These are phyloP conservation scores for Nicotiana sylvestris DNA, from an alignment of 257 asterid genomes.

Conservation along the genomic window DNA sequence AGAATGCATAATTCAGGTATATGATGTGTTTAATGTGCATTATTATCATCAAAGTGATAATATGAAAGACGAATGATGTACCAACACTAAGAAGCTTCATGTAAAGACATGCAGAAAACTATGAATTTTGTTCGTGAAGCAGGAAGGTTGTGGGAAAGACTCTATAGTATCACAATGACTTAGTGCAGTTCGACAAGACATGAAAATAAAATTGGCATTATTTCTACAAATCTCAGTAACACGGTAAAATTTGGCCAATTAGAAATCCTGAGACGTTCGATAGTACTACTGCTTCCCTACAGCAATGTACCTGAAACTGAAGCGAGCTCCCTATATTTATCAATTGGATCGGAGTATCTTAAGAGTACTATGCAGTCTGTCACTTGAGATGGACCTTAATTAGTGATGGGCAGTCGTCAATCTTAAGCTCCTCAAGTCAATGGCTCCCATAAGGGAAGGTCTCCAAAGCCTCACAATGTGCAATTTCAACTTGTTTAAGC, in stretches of 20 bases:
- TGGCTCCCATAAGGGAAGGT: neutral
- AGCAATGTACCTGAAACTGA: neutral
- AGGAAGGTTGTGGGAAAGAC: slow-evolving; percentile 7
- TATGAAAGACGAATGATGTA: neutral
- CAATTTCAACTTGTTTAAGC: neutral
- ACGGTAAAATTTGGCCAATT: neutral
- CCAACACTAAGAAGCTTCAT: neutral
- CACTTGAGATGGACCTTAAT: neutral
- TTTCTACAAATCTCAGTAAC: neutral
- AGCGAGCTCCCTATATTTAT: neutral
- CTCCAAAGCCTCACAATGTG: neutral
- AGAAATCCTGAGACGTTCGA: neutral
- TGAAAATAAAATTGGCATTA: neutral
- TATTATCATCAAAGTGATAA: neutral
- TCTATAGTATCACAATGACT: slow-evolving; percentile 4
- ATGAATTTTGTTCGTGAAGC: neutral
- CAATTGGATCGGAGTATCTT: neutral
- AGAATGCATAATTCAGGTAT: too few relatives aligned
- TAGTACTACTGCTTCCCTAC: neutral
- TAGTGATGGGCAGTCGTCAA: neutral
- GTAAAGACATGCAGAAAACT: neutral
- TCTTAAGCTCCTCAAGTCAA: slow-evolving; percentile 1
- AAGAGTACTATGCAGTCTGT: neutral
- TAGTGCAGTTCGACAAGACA: neutral
- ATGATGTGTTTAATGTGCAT: neutral